Conservation (phyloP, 495 filamentous ascomycete species). For the Penicillium cataractarum region DNA sequence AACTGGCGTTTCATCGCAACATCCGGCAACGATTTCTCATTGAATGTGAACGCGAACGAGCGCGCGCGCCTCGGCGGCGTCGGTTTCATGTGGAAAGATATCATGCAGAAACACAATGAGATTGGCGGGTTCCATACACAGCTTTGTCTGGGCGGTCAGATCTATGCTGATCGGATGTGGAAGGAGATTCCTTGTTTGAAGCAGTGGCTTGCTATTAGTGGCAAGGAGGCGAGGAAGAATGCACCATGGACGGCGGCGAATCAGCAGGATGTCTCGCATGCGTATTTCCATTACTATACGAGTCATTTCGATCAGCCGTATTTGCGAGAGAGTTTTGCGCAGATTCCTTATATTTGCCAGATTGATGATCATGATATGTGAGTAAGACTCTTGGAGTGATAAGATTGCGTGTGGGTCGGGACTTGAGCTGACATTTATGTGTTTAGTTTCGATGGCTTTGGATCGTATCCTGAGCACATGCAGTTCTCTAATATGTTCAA, state of each 20-base stretch:
- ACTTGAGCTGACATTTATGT: constrained; percentile 21
- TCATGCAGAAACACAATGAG: constrained; percentile 95
- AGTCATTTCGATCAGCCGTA: constrained; percentile 96
- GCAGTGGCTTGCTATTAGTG: constrained; percentile 90
- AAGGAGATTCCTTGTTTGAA: constrained; percentile 89
- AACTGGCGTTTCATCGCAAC: constrained; percentile 98
- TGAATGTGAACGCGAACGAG: constrained; percentile 84
- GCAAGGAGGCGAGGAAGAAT: constrained; percentile 89
- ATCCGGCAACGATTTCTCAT: constrained; percentile 91
- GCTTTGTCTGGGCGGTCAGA: constrained; percentile 88
- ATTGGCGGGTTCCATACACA: constrained; percentile 95
- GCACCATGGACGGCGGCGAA: constrained; percentile 89
- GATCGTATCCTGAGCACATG: constrained; percentile 97
- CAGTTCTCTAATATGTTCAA: constrained; percentile 97
- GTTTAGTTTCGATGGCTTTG: constrained; percentile 91
- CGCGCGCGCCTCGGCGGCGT: constrained; percentile 81
- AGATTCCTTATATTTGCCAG: constrained; percentile 91
- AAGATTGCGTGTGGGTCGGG: too few species aligned
- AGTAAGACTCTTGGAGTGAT: too few species aligned
- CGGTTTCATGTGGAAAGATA: constrained; percentile 98
- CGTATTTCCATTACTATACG: constrained; percentile 98
- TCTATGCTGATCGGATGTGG: constrained; percentile 96
- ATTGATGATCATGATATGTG: constrained; percentile 98
- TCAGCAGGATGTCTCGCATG: constrained; percentile 92
- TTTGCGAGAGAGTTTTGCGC: constrained; percentile 91